Base-by-base conservation (phyloP, 73 alveolate species). In the Paraurostyla sp. region DNA sequence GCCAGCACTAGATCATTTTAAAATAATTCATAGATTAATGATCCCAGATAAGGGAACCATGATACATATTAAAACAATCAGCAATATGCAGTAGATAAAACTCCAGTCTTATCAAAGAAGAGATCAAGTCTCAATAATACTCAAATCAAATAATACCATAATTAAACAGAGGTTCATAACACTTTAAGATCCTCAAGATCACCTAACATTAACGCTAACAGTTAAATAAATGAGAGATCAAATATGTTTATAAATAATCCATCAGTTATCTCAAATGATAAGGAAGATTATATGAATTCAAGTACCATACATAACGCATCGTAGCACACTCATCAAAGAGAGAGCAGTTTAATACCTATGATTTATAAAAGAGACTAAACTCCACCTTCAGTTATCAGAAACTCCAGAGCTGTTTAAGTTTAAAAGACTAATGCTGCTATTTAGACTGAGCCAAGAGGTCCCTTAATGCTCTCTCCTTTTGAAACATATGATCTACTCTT, bases 401-500 rank as follows among this genome's bases (percentile, higher is more conserved):
- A 65, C 41, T 7, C 13, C 41, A n/a, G 13, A 6, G 7, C 1
- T 6, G 32, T 15, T 6, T 16, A 9, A 9, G 58, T 65, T 7
- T 65, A 2, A 65, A 65, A 18, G n/a, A 18, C 7, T 1, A 65
- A 65, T 65, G 36, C 32, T 6, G 9, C 7, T 9, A 38, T 40
- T 40, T 65, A 65, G 41, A 65, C 82, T 1, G 82, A 65, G 23
- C 58, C 56, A 1, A 16, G 87, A 73, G 87, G 71, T 9, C 87
- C 87, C 11, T 7, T 65, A 6, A 65, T 38, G 58, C 38, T 73
- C 50, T 73, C 91, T n/a, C 76, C 92, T 20, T 83, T 83, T 43
- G 92, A 83, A 33, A 83, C 92, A 22, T 83, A 83, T 63, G 92
- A 83, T n/a, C 38, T 58, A 15, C 46, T 83, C n/a, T 83, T 83